These are phyloP conservation scores for Lentinula novae-zelandiae DNA, from an alignment of 1,284 basidiomycete species.

Conservation along the genomic window DNA sequence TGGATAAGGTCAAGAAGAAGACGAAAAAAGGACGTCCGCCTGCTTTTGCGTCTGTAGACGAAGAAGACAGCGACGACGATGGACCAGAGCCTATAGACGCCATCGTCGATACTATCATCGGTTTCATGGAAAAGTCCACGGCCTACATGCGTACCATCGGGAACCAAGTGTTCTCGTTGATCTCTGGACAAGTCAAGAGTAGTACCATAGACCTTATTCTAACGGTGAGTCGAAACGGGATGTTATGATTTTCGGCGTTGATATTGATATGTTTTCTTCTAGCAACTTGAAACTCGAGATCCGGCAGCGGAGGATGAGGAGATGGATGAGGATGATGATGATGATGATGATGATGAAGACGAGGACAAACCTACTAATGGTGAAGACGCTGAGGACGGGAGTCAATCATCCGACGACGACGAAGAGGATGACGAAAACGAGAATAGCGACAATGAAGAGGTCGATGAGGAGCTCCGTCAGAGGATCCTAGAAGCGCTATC, in stretches of 20 bases:
- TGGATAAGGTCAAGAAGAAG: slow-evolving; percentile 36
- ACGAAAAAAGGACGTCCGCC: slow-evolving; percentile 43
- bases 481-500: slow-evolving; percentile 79
- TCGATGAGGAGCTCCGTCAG: slow-evolving; percentile 68
- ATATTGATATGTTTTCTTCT: slow-evolving; percentile 1
- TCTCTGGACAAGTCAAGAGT: slow-evolving; percentile 67
- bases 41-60: neutral
- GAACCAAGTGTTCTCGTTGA: slow-evolving; percentile 77
- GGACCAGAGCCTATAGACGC: slow-evolving; percentile 69
- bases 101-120: slow-evolving; percentile 85
- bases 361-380: slow-evolving; percentile 19
- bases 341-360: slow-evolving; percentile 31
- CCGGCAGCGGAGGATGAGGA: slow-evolving; percentile 52
- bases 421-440: slow-evolving; percentile 33
- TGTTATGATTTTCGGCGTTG: neutral
- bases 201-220: slow-evolving; percentile 84
- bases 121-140: slow-evolving; percentile 83
- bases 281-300: slow-evolving; percentile 81
- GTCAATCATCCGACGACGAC: slow-evolving; percentile 8
- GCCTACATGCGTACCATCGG: slow-evolving; percentile 81
- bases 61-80: slow-evolving; percentile 26
- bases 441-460: slow-evolving; percentile 43
- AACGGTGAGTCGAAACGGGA: slow-evolving; percentile 50
- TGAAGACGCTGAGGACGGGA: slow-evolving; percentile 25
- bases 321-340: slow-evolving; percentile 35